Percentiles rank a stretch among this genome's conserved stretches.
Conservation (phyloP, 139 green algal species). For the Chlorella vulgaris region DNA sequence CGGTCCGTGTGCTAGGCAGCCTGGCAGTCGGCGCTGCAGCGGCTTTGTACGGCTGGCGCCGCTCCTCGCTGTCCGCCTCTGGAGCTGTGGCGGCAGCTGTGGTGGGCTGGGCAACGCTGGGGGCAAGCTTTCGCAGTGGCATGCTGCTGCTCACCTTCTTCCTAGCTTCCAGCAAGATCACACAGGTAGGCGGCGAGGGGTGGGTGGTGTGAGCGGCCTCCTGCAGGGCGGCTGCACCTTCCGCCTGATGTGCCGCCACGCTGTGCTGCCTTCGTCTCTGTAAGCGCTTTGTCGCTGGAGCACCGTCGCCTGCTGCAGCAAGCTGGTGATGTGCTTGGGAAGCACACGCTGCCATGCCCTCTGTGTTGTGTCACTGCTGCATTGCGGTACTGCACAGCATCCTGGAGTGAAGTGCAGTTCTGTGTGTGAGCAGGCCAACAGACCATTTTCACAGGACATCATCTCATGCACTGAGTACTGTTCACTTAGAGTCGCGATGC, state of each 20-base stretch:
- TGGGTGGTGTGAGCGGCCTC: not conserved
- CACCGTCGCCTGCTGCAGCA: not conserved
- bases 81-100: constrained; percentile 49
- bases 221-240: not conserved
- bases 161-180: constrained; percentile 74
- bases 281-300: no score
- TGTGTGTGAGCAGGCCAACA: no score
- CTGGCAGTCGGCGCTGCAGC: constrained; percentile 14
- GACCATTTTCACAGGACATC: no score
- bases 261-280: not conserved
- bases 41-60: constrained; percentile 26
- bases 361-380: no score
- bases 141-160: constrained; percentile 85
- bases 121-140: constrained; percentile 66
- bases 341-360: no score
- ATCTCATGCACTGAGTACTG: no score
- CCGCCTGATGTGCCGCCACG: not conserved
- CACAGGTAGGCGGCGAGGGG: constrained; percentile 12
- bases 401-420: no score
- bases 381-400: no score
- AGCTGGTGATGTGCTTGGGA: no score
- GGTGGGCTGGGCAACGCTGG: constrained; percentile 72
- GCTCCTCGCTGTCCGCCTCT: constrained; percentile 31
- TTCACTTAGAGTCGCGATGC: no score
- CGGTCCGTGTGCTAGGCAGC: constrained; percentile 19